A percentile compares a stretch with the other conserved stretches of the same genome.
Conservation (phyloP, 2,329 filamentous ascomycete species). For the Drechslera avenae region DNA sequence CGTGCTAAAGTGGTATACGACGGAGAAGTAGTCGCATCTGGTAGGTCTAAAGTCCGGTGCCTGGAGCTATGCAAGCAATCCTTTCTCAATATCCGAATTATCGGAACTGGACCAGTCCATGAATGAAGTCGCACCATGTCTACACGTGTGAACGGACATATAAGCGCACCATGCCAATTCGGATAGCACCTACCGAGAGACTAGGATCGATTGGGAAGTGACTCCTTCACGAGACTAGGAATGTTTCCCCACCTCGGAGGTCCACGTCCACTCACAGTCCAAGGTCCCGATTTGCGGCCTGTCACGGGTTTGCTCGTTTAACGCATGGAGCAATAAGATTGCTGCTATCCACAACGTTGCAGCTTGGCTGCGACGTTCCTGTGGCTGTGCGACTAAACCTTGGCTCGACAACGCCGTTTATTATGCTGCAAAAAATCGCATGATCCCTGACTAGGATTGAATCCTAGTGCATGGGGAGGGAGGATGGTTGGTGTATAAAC, state of each 20-base stretch:
- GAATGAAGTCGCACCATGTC: constrained; percentile 17
- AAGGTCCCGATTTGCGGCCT: constrained; percentile 22
- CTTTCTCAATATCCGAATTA: background rate
- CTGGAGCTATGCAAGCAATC: background rate
- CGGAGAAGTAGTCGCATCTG: constrained; percentile 1
- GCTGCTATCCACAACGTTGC: constrained; percentile 23
- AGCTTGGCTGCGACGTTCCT: background rate
- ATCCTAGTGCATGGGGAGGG: background rate
- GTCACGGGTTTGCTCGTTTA: constrained; percentile 18
- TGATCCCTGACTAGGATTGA: background rate
- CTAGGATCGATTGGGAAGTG: constrained; percentile 11
- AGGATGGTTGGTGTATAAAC: constrained; percentile 17
- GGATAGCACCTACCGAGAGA: constrained; percentile 25
- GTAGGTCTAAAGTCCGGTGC: constrained; percentile 1
- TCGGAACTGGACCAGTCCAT: constrained; percentile 1
- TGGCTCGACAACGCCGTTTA: constrained; percentile 4
- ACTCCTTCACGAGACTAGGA: constrained; percentile 7
- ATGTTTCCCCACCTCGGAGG: constrained; percentile 22
- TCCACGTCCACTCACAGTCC: constrained; percentile 32
- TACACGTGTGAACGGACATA: constrained; percentile 25
- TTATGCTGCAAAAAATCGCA: constrained; percentile 2
- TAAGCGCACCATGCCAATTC: constrained; percentile 22
- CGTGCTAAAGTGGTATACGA: background rate
- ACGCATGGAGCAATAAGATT: constrained; percentile 35
- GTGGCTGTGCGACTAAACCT: constrained; percentile 9